These are phyloP conservation scores for Rhizopogon vinicolor DNA, from an alignment of 768 basidiomycete genomes.

Conservation along the genomic window DNA sequence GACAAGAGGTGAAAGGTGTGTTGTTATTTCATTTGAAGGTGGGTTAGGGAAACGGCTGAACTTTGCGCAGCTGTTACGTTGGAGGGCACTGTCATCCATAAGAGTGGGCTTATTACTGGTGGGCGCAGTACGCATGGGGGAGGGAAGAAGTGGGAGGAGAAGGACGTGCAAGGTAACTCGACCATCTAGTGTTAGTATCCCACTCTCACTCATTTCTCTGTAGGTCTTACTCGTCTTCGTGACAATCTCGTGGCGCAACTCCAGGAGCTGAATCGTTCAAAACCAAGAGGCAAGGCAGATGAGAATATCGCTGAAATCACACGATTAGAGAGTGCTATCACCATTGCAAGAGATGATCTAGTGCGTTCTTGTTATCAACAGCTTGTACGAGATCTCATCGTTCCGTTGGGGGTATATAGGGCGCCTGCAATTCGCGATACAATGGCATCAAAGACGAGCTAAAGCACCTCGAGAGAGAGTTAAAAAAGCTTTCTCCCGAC, in stretches of 20 bases:
- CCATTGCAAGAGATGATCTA: constrained; percentile 77
- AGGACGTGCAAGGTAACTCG: constrained; percentile 75
- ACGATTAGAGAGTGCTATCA: constrained; percentile 72
- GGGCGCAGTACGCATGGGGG: constrained; percentile 73
- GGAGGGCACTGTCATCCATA: constrained; percentile 96
- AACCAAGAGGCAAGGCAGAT: constrained; percentile 80
- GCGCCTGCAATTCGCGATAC: constrained; percentile 68
- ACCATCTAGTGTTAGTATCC: constrained; percentile 4
- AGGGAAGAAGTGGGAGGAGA: constrained; percentile 93
- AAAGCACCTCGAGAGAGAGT: constrained; percentile 70
- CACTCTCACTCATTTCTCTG: constrained; percentile 1
- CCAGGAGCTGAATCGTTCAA: constrained; percentile 78
- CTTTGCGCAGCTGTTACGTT: constrained; percentile 73
- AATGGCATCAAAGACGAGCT: constrained; percentile 81
- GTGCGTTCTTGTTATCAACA: constrained; percentile 35
- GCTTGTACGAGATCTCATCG: neutral
- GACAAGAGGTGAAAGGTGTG: constrained; percentile 94
- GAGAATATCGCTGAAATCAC: constrained; percentile 75
- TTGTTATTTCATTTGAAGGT: neutral
- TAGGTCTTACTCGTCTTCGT: constrained; percentile 53
- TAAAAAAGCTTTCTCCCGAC: constrained; percentile 64
- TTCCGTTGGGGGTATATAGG: constrained; percentile 35
- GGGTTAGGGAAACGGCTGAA: neutral
- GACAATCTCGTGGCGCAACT: constrained; percentile 72
- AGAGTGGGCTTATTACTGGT: constrained; percentile 96